Evolutionary conservation across 179 eudicot genomes (phyloP).

Genomic region (Beta macrorhiza): DNA sequence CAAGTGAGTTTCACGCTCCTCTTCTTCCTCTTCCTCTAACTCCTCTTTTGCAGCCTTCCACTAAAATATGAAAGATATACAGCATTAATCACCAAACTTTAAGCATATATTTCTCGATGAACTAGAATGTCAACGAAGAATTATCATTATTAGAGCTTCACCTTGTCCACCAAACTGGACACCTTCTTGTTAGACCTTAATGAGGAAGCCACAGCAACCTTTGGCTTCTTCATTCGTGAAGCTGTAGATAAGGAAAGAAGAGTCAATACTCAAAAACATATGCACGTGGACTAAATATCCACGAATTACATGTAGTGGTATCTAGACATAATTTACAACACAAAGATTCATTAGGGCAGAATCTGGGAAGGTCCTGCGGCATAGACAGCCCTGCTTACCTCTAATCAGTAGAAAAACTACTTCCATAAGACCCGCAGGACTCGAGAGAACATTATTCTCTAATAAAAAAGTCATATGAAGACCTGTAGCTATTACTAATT

Average conservation of each 20-base stretch:
- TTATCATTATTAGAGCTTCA: slow-evolving; percentile 19
- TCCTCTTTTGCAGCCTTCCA: slow-evolving; percentile 99
- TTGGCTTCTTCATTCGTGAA: slow-evolving; percentile 62
- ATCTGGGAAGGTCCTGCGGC: neutral
- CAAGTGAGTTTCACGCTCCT: slow-evolving; percentile 65
- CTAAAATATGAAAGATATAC: slow-evolving; percentile 33
- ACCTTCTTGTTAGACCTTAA: slow-evolving; percentile 94
- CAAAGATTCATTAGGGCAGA: neutral
- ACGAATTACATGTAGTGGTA: neutral
- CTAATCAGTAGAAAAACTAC: neutral
- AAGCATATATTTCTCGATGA: neutral
- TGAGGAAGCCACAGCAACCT: slow-evolving; percentile 61
- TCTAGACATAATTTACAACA: neutral
- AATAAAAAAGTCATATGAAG: neutral
- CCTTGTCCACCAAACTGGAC: slow-evolving; percentile 98
- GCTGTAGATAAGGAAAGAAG: slow-evolving; percentile 36
- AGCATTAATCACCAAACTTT: slow-evolving; percentile 4
- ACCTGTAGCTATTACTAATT: neutral
- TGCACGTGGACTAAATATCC: neutral
- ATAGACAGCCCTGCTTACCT: neutral
- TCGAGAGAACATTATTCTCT: neutral
- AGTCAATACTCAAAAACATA: neutral
- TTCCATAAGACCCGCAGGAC: neutral
- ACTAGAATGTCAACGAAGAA: neutral
- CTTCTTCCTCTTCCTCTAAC: slow-evolving; percentile 79